Evolutionary conservation across 164 flowering plant species (phyloP), one percentile per base, ranked within the genome.

Genomic region (Sextonia rubra): DNA sequence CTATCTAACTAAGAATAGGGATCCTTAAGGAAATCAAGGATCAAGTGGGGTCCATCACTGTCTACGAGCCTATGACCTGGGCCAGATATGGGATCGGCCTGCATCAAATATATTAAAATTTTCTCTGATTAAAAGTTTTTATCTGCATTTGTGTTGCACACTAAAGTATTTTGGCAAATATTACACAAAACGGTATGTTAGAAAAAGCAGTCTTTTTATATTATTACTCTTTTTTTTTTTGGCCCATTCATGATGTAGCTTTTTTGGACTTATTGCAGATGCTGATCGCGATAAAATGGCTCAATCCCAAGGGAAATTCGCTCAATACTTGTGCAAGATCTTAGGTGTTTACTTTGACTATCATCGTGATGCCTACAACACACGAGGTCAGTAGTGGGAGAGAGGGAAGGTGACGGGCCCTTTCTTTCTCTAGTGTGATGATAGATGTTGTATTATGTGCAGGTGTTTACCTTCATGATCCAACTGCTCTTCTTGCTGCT

Each of bases 401-500:
- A 26, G 29, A 64, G 23, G n/a, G 25, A 26, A 17, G 52, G 47
- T 12, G 27, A 22, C 62, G 12, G 47, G 8, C 44, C 44, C 61
- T 25, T 74, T 20, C 5, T 67, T 62, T 23, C 62, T 66, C 69
- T 47, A 58, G 37, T 66, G 30, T 66, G 49, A 26, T 75, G 68
- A 49, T 65, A 52, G 60, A 11, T 66, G 22, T 75, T 71, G 60
- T 22, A 17, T 49, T 73, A 48, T 18, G 20, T 83, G 81, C 80
- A 94, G 99, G 99, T 71, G 99, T 92, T 25, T 92, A 92, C 79
- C 99, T 94, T 85, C 99, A 94, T 76, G 99, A 94, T 83, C 99
- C 99, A 48, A 80, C 97, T 47, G 80, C 91, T 30, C 55, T 94
- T 69, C 82, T 92, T 79, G 99, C 94, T 65, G 99, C 97, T 60